Percentiles rank a stretch among this genome's conserved stretches.
Conservation (phyloP, 176 grass and related monocot species). For the Echinochloa phyllopogon region DNA sequence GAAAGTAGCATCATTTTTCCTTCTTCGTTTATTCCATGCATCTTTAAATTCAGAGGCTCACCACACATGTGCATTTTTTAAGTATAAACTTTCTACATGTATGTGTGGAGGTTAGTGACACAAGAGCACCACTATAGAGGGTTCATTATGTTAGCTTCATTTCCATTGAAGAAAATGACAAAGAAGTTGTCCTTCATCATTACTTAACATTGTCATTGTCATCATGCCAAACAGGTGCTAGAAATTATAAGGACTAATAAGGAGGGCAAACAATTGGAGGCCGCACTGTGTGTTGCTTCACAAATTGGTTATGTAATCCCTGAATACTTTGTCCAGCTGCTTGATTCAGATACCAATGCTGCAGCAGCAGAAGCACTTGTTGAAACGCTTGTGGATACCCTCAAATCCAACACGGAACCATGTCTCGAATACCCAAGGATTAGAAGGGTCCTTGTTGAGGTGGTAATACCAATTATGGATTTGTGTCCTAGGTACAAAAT, state of each 20-base stretch:
- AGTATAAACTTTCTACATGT: too few species aligned
- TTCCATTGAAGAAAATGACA: neutral
- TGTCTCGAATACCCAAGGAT: neutral
- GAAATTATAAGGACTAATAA: neutral
- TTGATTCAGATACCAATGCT: neutral
- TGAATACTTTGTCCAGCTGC: neutral
- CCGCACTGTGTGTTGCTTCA: neutral
- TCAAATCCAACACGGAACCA: neutral
- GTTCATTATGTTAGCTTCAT: neutral
- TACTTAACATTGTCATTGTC: neutral
- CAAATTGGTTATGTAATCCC: neutral
- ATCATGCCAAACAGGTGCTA: neutral
- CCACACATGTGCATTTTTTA: too few species aligned
- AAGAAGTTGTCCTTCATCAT: too few species aligned
- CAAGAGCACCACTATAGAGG: too few species aligned
- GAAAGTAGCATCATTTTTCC: neutral
- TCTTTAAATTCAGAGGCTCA: neutral
- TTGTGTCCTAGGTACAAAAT: neutral
- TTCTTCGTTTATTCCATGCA: neutral
- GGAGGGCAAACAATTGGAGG: neutral
- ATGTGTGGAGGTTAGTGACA: too few species aligned
- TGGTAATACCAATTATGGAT: neutral
- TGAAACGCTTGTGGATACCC: neutral
- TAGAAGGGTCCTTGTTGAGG: neutral
- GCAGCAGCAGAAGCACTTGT: neutral